phyloP scores from a whole-genome alignment of 2,329 filamentous ascomycete species.

The Clarireedia hainanense region DNA sequence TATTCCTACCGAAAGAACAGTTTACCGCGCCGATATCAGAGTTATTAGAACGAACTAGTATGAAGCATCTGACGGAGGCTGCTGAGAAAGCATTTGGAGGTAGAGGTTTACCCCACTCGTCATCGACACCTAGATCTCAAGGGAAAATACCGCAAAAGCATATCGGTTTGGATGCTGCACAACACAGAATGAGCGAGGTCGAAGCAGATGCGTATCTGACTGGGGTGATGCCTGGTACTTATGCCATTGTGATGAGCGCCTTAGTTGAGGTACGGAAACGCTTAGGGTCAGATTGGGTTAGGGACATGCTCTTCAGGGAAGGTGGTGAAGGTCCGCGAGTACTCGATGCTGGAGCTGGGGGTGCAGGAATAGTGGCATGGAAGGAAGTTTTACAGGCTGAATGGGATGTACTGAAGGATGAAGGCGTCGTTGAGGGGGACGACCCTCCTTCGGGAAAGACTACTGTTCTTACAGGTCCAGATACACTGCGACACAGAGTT shows the following conservation, averaged over 20 bases:
- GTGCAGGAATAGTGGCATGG: constrained; percentile 68
- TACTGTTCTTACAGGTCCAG: constrained; percentile 72
- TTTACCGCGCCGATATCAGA: constrained; percentile 63
- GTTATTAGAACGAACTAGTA: constrained; percentile 59
- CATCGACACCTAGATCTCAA: constrained; percentile 53
- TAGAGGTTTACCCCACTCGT: constrained; percentile 64
- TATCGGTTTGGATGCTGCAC: constrained; percentile 55
- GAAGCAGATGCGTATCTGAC: constrained; percentile 68
- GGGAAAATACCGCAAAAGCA: constrained; percentile 53
- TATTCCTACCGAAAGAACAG: constrained; percentile 63
- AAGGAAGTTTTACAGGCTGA: constrained; percentile 72
- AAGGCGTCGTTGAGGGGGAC: constrained; percentile 34
- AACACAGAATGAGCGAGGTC: constrained; percentile 63
- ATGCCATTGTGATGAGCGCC: constrained; percentile 58
- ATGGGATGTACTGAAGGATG: constrained; percentile 61
- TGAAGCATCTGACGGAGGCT: constrained; percentile 65
- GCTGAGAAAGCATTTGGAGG: constrained; percentile 75
- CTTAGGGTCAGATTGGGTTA: constrained; percentile 63
- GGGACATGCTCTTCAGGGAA: constrained; percentile 49
- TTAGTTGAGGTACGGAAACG: constrained; percentile 68
- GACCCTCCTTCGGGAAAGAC: constrained; percentile 61
- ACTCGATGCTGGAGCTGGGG: constrained; percentile 67
- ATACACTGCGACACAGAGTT: constrained; percentile 65
- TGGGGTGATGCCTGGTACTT: constrained; percentile 61
- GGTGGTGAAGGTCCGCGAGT: constrained; percentile 52